A percentile compares a stretch with the other conserved stretches of the same genome.
Conservation (phyloP, 2,329 filamentous ascomycete genomes). For the Cercospora janseana region DNA sequence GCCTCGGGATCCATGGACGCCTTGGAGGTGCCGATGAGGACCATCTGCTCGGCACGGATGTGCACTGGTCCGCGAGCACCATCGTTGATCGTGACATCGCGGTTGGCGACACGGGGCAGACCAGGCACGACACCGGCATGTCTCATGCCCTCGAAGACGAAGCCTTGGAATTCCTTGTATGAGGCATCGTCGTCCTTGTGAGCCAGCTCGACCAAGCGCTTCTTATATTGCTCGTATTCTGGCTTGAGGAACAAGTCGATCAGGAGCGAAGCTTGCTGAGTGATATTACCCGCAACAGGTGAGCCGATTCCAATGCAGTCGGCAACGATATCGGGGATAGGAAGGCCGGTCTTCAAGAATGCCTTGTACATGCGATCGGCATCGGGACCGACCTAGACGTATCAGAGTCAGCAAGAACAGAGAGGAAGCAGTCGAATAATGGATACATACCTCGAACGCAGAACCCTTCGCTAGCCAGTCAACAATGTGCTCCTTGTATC, state of each 20-base stretch:
- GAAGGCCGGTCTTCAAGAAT: conserved; percentile 47
- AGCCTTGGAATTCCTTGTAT: conserved; percentile 51
- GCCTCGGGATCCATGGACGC: conserved; percentile 43
- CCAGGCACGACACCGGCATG: conserved; percentile 54
- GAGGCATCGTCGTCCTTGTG: conserved; percentile 45
- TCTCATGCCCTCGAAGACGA: conserved; percentile 56
- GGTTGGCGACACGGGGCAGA: conserved; percentile 51
- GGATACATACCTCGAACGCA: conserved; percentile 41
- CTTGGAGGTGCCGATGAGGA: conserved; percentile 48
- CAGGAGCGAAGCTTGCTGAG: conserved; percentile 54
- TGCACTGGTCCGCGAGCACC: conserved; percentile 49
- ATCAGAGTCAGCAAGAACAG: neutral
- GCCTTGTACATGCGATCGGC: conserved; percentile 55
- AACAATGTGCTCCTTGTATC: conserved; percentile 44
- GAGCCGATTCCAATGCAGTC: conserved; percentile 53
- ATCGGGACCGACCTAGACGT: conserved; percentile 43
- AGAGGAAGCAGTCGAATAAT: neutral
- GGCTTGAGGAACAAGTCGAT: conserved; percentile 54
- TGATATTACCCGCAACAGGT: conserved; percentile 52
- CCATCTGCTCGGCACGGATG: conserved; percentile 47
- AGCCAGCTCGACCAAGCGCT: conserved; percentile 52
- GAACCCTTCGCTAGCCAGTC: conserved; percentile 51
- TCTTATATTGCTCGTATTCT: conserved; percentile 52
- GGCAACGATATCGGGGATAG: conserved; percentile 50
- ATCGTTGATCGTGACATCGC: conserved; percentile 45